Conservation (phyloP, 83 land plant species). For the Thuja plicata region DNA sequence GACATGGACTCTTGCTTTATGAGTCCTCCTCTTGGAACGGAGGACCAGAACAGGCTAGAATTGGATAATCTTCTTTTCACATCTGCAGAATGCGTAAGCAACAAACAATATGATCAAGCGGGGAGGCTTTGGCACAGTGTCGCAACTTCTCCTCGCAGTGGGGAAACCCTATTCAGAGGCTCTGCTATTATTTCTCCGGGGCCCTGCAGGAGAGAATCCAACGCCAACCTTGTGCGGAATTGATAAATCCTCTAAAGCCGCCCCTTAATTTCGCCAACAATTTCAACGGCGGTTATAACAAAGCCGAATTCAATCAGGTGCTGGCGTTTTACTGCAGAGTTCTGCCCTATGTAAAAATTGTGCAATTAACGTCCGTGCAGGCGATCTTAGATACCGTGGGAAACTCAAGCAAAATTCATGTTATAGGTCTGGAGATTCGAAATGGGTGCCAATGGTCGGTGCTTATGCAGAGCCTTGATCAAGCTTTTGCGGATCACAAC, state of each 20-base stretch:
- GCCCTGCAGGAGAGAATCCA: background rate
- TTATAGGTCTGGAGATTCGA: slow-evolving; percentile 29
- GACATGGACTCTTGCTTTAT: background rate
- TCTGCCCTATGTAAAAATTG: slow-evolving; percentile 12
- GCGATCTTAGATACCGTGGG: slow-evolving; percentile 22
- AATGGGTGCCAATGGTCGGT: slow-evolving; percentile 30
- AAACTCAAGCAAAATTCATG: slow-evolving; percentile 12
- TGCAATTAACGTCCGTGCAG: slow-evolving; percentile 23
- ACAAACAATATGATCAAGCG: background rate
- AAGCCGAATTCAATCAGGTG: background rate
- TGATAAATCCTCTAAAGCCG: background rate
- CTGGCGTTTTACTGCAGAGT: background rate
- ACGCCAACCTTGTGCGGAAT: background rate
- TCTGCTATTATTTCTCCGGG: background rate
- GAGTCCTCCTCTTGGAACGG: background rate
- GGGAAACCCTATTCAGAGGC: background rate
- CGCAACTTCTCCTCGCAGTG: background rate
- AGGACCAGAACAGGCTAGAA: background rate
- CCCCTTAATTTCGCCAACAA: background rate
- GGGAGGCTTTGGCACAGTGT: background rate
- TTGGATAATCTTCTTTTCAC: background rate
- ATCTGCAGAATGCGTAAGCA: background rate
- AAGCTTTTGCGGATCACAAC: slow-evolving; percentile 28
- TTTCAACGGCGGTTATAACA: background rate
- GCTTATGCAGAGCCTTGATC: slow-evolving; percentile 26